These are phyloP conservation scores for Hortiboletus flavorubellus DNA, from an alignment of 768 basidiomycete species.

Conservation along the genomic window DNA sequence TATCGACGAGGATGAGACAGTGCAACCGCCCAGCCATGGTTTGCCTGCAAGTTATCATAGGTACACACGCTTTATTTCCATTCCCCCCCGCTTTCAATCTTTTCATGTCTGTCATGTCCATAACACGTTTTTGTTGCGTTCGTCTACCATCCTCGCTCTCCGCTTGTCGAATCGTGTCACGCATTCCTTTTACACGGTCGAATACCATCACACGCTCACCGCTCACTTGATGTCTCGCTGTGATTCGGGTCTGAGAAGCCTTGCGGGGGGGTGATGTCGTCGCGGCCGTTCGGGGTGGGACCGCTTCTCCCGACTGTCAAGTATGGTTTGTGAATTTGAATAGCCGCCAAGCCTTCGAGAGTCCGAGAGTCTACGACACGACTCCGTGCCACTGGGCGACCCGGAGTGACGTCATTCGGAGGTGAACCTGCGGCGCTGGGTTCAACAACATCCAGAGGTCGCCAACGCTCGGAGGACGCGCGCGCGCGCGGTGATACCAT, in stretches of 20 bases:
- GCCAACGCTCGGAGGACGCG: too few species aligned
- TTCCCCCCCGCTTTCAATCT: neutral
- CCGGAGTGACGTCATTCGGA: too few species aligned
- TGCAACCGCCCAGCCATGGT: neutral
- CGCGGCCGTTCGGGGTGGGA: neutral
- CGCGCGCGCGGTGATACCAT: too few species aligned
- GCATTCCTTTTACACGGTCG: neutral
- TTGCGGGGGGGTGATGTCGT: too few species aligned
- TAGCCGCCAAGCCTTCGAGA: too few species aligned
- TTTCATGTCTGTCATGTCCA: neutral
- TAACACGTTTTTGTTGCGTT: neutral
- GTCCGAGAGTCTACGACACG: too few species aligned
- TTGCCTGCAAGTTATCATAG: conserved; percentile 5
- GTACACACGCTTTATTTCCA: neutral
- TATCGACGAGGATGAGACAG: conserved; percentile 2
- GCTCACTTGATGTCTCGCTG: conserved; percentile 1
- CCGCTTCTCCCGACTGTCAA: too few species aligned
- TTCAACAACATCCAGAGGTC: too few species aligned
- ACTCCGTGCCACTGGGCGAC: too few species aligned
- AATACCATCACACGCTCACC: conserved; percentile 21
- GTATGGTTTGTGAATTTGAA: too few species aligned
- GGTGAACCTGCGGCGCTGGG: too few species aligned
- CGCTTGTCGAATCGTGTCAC: conserved; percentile 3
- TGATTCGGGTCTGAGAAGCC: neutral
- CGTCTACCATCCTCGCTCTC: neutral